Evolutionary conservation across 139 green algal genomes (phyloP).

Genomic region (Zygnema cylindricum): DNA sequence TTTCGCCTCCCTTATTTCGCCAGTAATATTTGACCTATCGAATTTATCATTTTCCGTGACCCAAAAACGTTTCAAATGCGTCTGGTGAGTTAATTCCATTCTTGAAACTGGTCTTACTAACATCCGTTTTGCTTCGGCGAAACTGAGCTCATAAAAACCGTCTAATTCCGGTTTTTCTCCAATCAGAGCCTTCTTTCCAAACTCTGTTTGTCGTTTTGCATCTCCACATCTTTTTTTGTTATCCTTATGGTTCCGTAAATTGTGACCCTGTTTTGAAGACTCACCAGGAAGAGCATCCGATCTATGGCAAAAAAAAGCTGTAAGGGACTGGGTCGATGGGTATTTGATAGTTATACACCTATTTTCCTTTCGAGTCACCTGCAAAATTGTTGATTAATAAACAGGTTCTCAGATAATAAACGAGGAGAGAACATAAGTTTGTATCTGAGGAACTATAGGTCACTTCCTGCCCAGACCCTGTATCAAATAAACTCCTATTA

Average conservation of each 20-base stretch:
- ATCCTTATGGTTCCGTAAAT: not conserved
- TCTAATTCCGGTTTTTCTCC: constrained; percentile 14
- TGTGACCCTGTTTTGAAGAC: not conserved
- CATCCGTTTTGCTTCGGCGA: not conserved
- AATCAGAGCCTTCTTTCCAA: not conserved
- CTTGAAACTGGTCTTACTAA: constrained; percentile 10
- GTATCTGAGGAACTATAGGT: too few species aligned
- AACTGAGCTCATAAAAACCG: not conserved
- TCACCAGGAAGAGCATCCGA: too few species aligned
- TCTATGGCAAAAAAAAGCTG: not conserved
- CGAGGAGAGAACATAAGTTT: too few species aligned
- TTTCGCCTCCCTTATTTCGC: not conserved
- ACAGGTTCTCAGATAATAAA: too few species aligned
- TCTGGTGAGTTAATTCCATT: constrained; percentile 17
- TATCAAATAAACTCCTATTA: too few species aligned
- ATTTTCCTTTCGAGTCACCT: constrained; percentile 23
- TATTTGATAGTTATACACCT: constrained; percentile 36
- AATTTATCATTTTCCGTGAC: constrained; percentile 6
- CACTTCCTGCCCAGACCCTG: too few species aligned
- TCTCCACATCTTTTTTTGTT: not conserved
- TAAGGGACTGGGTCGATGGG: not conserved
- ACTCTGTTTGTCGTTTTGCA: not conserved
- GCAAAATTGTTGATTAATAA: too few species aligned
- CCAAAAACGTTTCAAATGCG: constrained; percentile 25
- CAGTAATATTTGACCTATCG: not conserved